Percentiles rank a stretch among this genome's conserved stretches.
These are phyloP conservation scores for Podosphaera fusca DNA, from an alignment of 2,329 filamentous ascomycete species.

Conservation along the genomic window DNA sequence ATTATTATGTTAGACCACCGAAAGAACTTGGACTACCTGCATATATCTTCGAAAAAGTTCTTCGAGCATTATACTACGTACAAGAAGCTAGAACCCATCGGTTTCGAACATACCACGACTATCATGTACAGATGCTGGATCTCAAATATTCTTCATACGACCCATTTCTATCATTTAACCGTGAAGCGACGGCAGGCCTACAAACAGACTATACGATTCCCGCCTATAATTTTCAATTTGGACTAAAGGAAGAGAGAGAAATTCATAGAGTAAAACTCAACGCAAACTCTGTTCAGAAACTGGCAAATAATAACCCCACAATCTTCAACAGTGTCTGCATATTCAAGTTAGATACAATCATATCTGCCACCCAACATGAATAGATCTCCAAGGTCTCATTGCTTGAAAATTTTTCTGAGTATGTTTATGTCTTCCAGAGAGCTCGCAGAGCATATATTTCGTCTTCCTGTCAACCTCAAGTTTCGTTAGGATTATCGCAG, in stretches of 20 bases:
- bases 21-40: not conserved
- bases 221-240: not conserved
- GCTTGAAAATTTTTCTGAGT: not conserved
- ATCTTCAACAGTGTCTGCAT: not conserved
- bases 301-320: not conserved
- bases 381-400: not conserved
- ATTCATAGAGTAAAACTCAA: not conserved
- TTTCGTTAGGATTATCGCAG: not conserved
- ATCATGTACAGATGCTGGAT: not conserved
- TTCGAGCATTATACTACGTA: not conserved
- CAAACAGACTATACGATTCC: not conserved
- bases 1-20: not conserved
- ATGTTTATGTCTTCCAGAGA: not conserved
- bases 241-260: not conserved
- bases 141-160: not conserved
- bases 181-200: not conserved
- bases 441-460: not conserved
- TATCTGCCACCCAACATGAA: not conserved
- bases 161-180: not conserved
- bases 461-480: not conserved
- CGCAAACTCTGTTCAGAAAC: not conserved
- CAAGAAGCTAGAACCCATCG: not conserved
- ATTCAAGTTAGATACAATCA: not conserved
- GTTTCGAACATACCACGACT: not conserved
- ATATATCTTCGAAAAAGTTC: not conserved